Conservation (phyloP, 441 rosid species). For the Arabidopsis lyrata region DNA sequence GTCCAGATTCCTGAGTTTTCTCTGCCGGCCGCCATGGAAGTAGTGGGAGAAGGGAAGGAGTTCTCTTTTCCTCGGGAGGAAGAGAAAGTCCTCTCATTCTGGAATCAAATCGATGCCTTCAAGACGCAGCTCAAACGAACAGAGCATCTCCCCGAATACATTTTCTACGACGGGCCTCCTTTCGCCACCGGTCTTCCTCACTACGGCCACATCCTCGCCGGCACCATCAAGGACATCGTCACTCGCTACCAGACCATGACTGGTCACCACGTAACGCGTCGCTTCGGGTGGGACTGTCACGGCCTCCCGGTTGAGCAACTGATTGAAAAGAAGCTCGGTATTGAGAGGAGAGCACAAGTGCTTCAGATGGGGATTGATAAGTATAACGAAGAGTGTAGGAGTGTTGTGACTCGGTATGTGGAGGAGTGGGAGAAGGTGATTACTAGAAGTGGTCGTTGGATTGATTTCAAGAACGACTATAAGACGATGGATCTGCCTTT, state of each 20-base stretch:
- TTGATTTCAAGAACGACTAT: slow-evolving; percentile 88
- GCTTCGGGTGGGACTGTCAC: slow-evolving; percentile 99
- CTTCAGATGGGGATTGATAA: slow-evolving; percentile 75
- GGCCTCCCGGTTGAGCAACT: slow-evolving; percentile 92
- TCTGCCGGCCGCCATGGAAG: too few relatives aligned
- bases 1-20: too few relatives aligned
- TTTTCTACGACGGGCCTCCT: slow-evolving; percentile 95
- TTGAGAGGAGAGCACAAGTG: slow-evolving; percentile 69
- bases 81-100: slow-evolving; percentile 59
- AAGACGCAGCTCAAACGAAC: slow-evolving; percentile 68
- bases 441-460: slow-evolving; percentile 93
- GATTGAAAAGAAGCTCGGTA: slow-evolving; percentile 73
- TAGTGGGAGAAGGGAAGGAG: slow-evolving; percentile 74
- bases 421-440: slow-evolving; percentile 90
- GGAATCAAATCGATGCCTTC: slow-evolving; percentile 77
- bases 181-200: slow-evolving; percentile 97
- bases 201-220: slow-evolving; percentile 95
- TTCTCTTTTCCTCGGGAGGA: slow-evolving; percentile 81
- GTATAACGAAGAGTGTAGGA: slow-evolving; percentile 93
- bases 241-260: slow-evolving; percentile 88
- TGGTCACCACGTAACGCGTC: slow-evolving; percentile 92
- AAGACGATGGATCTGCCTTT: slow-evolving; percentile 95
- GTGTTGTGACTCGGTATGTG: slow-evolving; percentile 90
- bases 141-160: slow-evolving; percentile 53
- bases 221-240: slow-evolving; percentile 89